These are phyloP conservation scores for Fonsecaea pugnacius DNA, from an alignment of 2,329 filamentous ascomycete species.

Conservation along the genomic window DNA sequence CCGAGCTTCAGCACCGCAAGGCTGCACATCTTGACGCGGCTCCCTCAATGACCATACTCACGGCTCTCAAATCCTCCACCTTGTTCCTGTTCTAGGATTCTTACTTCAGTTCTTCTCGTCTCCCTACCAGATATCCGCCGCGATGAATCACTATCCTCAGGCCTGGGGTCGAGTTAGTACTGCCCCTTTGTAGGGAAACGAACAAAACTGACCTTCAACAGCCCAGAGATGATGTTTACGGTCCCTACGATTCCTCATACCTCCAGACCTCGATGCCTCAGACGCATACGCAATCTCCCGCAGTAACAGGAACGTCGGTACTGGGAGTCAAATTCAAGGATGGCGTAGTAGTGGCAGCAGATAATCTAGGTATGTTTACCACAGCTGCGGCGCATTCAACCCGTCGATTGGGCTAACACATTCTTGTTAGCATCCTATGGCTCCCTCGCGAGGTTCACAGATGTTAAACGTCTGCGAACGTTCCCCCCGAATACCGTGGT, in stretches of 20 bases:
- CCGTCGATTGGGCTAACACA: constrained; percentile 11
- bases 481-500: constrained; percentile 85
- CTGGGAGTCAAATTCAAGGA: constrained; percentile 94
- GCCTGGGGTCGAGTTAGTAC: constrained; percentile 67
- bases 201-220: constrained; percentile 51
- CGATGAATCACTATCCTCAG: constrained; percentile 69
- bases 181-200: constrained; percentile 20
- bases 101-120: not conserved
- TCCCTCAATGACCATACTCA: constrained; percentile 3
- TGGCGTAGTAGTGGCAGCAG: constrained; percentile 93
- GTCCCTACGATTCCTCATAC: constrained; percentile 85
- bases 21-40: constrained; percentile 29
- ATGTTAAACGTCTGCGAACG: constrained; percentile 90
- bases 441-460: constrained; percentile 92
- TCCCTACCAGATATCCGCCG: not conserved
- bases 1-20: constrained; percentile 14
- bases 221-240: constrained; percentile 98
- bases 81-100: not conserved
- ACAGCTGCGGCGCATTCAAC: constrained; percentile 5
- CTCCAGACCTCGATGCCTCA: constrained; percentile 72
- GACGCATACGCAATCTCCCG: constrained; percentile 86
- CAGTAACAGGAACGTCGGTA: constrained; percentile 96
- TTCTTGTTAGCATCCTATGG: constrained; percentile 80
- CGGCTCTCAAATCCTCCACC: not conserved
- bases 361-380: constrained; percentile 77